phyloP scores from a whole-genome alignment of 805 yeast species.

The Saccharomycopsis amapae region DNA sequence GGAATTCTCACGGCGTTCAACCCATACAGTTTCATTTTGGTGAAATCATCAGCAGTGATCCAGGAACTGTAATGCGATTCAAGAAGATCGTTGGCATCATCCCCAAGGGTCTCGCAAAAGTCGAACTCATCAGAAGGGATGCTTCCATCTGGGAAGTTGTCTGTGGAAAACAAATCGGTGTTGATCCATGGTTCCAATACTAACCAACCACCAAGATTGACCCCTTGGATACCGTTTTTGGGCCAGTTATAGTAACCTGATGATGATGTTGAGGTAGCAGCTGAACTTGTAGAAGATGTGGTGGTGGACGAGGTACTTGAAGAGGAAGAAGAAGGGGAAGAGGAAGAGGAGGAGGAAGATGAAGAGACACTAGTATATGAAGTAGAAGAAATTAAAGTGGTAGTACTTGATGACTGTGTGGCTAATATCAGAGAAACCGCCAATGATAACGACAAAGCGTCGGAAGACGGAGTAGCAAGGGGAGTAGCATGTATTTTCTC shows the following conservation, averaged over 20 bases:
- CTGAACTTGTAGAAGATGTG: slow-evolving; percentile 8
- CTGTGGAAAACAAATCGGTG: slow-evolving; percentile 45
- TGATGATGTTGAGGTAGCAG: slow-evolving; percentile 8
- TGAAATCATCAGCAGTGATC: slow-evolving; percentile 53
- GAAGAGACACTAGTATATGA: slow-evolving; percentile 6
- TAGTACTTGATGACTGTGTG: slow-evolving; percentile 3
- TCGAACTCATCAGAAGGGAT: slow-evolving; percentile 59
- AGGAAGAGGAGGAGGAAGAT: slow-evolving; percentile 3
- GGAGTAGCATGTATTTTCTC: slow-evolving; percentile 8
- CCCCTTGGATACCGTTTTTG: slow-evolving; percentile 31
- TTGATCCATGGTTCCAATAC: slow-evolving; percentile 66
- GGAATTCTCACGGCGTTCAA: slow-evolving; percentile 69
- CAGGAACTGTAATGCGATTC: slow-evolving; percentile 50
- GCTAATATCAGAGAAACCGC: slow-evolving; percentile 10
- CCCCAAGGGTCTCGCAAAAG: slow-evolving; percentile 43
- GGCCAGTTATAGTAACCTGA: slow-evolving; percentile 16
- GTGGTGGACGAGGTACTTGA: slow-evolving; percentile 2
- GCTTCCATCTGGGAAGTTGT: slow-evolving; percentile 28
- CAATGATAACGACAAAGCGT: slow-evolving; percentile 15
- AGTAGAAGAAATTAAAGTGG: slow-evolving; percentile 10
- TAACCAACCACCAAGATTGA: slow-evolving; percentile 69
- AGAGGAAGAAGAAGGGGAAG: slow-evolving; percentile 6
- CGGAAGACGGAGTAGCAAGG: slow-evolving; percentile 12
- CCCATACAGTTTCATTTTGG: slow-evolving; percentile 43
- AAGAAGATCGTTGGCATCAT: slow-evolving; percentile 38